Base-by-base conservation (phyloP, 805 yeast genomes). In the Schizosaccharomyces lindneri region DNA sequence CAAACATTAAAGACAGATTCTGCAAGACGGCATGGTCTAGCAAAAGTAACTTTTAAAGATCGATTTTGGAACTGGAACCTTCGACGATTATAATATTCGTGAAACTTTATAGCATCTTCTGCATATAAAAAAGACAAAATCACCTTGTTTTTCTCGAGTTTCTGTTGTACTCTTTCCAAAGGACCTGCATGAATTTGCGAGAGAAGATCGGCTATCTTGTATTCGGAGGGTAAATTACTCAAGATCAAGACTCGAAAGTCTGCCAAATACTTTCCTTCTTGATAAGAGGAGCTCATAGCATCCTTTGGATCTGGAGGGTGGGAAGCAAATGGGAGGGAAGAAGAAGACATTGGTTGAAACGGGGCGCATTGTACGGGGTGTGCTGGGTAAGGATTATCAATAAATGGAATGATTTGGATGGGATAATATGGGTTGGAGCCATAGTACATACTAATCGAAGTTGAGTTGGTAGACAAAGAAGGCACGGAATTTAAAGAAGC, bases 11-110 rank as follows among this genome's bases (percentile, higher is more conserved):
- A 74, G 5, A 90, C 89, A 6, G 83, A 77, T 1, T 94, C 85
- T 6, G 84, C 77, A 1, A 94, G 85, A 63, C 81, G 81, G 43
- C 87, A 80, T 1, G 87, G 81, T 66, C 84, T 84, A 21, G 95
- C 96, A 97, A 97, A 93, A 13, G 95, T 95, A 63, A 90, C 79
- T 68, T 87, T 81, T 62, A 89, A 80, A 67, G 85, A 95, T 65
- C 84, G 81, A 59, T 87, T 87, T 66, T 81, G 82, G 63, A 93
- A 84, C 55, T 83, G 80, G 65, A 88, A 76, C 69, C 89, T 81
- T 69, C 87, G 87, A 69, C 90, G 76, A 61, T 86, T 83, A 48
- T 95, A 94, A 73, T 89, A 97, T 0, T 95, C 86, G 72, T 88
- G 96, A 74, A 93, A 93, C 65, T 87, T 79, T 63, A 87, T 75